Evolutionary conservation across 495 filamentous ascomycete genomes (phyloP).

Genomic region (Lindgomyces ingoldianus): DNA sequence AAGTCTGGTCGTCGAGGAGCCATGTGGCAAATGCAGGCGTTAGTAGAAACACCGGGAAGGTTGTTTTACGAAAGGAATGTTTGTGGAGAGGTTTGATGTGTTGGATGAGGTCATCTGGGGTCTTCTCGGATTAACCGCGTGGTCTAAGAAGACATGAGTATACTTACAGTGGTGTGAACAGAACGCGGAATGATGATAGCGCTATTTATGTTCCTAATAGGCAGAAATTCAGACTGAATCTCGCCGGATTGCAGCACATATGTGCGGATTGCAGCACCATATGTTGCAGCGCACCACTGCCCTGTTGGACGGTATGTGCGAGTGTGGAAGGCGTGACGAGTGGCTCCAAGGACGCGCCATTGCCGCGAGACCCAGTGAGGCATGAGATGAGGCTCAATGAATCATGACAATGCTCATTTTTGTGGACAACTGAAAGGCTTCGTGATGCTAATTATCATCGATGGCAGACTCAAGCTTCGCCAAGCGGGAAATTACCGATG

Average conservation of each 20-base stretch:
- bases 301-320: not conserved
- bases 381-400: slow-evolving; percentile 22
- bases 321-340: not conserved
- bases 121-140: not conserved
- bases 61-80: not conserved
- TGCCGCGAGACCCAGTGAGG: slow-evolving; percentile 14
- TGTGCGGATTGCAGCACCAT: not conserved
- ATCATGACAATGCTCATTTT: not conserved
- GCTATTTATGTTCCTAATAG: slow-evolving; percentile 1
- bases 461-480: not conserved
- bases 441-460: not conserved
- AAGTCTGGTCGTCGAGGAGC: slow-evolving; percentile 27
- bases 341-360: slow-evolving; percentile 15
- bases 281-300: not conserved
- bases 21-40: slow-evolving; percentile 36
- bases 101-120: slow-evolving; percentile 18
- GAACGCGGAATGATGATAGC: slow-evolving; percentile 28
- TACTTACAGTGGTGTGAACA: not conserved
- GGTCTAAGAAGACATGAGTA: not conserved
- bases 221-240: not conserved
- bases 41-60: slow-evolving; percentile 27
- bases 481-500: not conserved
- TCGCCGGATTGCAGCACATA: not conserved
- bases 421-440: no score
- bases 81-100: slow-evolving; percentile 20